Conservation (phyloP, 2,329 filamentous ascomycete genomes). For the Exserohilum rostratum region DNA sequence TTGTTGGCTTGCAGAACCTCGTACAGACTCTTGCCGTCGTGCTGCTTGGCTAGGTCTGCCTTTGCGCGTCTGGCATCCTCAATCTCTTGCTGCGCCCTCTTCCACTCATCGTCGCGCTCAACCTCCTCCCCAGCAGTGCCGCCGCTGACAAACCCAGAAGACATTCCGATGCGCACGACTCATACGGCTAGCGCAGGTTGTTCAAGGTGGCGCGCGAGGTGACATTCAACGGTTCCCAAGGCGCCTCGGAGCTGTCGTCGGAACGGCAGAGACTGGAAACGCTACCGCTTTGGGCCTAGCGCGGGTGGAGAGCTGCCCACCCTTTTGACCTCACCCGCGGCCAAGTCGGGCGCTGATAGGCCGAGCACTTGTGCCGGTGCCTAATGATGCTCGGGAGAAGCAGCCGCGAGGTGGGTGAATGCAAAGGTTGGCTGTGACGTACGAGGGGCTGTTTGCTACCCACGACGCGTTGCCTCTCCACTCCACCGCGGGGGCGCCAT, state of each 20-base stretch:
- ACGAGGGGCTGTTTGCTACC: constrained; percentile 10
- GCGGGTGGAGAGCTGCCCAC: constrained; percentile 3
- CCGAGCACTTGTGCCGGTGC: constrained; percentile 15
- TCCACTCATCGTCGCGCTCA: constrained; percentile 64
- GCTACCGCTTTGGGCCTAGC: constrained; percentile 17
- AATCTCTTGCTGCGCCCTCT: constrained; percentile 67
- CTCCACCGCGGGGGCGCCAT: background rate
- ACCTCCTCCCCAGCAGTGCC: constrained; percentile 53
- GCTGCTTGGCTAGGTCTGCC: constrained; percentile 57
- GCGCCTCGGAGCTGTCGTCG: constrained; percentile 1
- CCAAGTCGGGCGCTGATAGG: constrained; percentile 13
- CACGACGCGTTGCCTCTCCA: constrained; percentile 15
- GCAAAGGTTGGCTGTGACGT: constrained; percentile 9
- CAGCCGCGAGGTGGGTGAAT: constrained; percentile 5
- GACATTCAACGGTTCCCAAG: background rate
- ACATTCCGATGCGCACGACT: constrained; percentile 27
- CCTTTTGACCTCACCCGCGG: constrained; percentile 11
- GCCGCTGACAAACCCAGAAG: constrained; percentile 61
- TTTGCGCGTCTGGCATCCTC: constrained; percentile 64
- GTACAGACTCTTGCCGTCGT: constrained; percentile 68
- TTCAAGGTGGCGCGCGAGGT: constrained; percentile 7
- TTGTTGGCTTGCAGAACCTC: constrained; percentile 83
- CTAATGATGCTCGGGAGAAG: constrained; percentile 6
- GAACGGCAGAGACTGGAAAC: constrained; percentile 11
- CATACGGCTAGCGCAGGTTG: constrained; percentile 18